Evolutionary conservation across 345 rosid species (phyloP).

Genomic region (Eucalyptus erythrocorys): DNA sequence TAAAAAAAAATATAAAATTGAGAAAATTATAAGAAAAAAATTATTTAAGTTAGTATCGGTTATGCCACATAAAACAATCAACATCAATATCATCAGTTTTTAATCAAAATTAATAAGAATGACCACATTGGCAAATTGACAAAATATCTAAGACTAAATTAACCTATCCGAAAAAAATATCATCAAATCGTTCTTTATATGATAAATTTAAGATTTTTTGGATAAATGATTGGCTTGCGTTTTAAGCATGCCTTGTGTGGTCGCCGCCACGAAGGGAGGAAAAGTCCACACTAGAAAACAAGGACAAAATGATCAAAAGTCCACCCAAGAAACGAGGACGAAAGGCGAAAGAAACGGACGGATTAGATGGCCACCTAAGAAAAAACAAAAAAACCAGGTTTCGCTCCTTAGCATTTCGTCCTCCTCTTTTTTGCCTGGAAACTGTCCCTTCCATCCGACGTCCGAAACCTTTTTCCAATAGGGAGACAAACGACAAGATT

Average conservation of each 20-base stretch:
- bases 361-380: neutral
- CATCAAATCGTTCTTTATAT: rapidly evolving
- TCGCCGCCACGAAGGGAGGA: neutral
- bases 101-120: neutral
- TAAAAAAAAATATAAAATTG: too few relatives aligned
- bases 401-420: neutral
- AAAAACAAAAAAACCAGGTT: neutral
- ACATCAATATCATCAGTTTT: rapidly evolving
- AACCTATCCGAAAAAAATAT: rapidly evolving
- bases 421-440: neutral
- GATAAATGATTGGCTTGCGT: neutral
- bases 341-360: neutral
- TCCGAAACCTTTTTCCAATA: neutral
- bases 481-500: neutral
- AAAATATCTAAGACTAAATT: too few relatives aligned
- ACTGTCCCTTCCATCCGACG: neutral
- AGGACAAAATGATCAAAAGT: neutral
- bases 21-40: too few relatives aligned
- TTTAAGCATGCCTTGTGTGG: neutral
- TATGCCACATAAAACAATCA: rapidly evolving
- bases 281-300: neutral
- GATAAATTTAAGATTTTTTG: rapidly evolving
- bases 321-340: neutral
- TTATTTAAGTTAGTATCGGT: rapidly evolving
- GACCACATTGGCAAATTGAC: rapidly evolving